These are phyloP conservation scores for Mikania micrantha DNA, from an alignment of 129 eudicot genomes.

Conservation along the genomic window DNA sequence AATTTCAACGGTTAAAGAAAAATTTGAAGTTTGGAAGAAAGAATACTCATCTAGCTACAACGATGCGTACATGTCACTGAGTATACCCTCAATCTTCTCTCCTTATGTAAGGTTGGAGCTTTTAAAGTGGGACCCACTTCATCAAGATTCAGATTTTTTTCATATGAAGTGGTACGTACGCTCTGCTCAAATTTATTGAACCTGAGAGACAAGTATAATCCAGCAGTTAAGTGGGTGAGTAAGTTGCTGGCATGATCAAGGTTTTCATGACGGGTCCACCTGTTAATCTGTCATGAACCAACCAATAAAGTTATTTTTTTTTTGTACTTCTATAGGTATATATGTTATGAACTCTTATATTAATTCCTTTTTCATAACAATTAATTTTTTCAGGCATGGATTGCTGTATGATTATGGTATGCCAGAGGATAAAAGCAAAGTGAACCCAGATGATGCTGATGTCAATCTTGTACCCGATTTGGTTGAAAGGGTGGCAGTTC, in stretches of 20 bases:
- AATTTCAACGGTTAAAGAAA: slow-evolving; percentile 65
- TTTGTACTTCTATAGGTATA: not conserved
- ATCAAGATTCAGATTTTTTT: slow-evolving; percentile 77
- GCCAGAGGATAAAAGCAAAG: slow-evolving; percentile 52
- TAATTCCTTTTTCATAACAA: not conserved
- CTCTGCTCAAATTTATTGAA: slow-evolving; percentile 45
- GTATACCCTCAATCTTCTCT: slow-evolving; percentile 79
- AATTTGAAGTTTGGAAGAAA: slow-evolving; percentile 72
- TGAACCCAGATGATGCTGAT: slow-evolving; percentile 51
- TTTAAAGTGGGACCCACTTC: slow-evolving; percentile 99
- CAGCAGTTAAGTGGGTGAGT: slow-evolving; percentile 54
- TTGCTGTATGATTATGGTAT: slow-evolving; percentile 62
- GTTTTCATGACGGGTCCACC: slow-evolving; percentile 25
- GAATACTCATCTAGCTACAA: slow-evolving; percentile 61
- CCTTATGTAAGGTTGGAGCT: slow-evolving; percentile 98
- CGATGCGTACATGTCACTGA: slow-evolving; percentile 87
- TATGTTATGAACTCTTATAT: not conserved
- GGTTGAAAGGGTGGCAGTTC: slow-evolving; percentile 85
- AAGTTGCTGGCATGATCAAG: slow-evolving; percentile 42
- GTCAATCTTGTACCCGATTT: slow-evolving; percentile 73
- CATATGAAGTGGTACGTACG: slow-evolving; percentile 90
- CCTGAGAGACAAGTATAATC: slow-evolving; percentile 41
- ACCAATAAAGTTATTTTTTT: slow-evolving; percentile 9
- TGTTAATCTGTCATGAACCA: slow-evolving; percentile 16
- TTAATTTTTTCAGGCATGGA: slow-evolving; percentile 56